Conservation (phyloP, 2,329 filamentous ascomycete genomes). For the Diplodia sapinea region DNA sequence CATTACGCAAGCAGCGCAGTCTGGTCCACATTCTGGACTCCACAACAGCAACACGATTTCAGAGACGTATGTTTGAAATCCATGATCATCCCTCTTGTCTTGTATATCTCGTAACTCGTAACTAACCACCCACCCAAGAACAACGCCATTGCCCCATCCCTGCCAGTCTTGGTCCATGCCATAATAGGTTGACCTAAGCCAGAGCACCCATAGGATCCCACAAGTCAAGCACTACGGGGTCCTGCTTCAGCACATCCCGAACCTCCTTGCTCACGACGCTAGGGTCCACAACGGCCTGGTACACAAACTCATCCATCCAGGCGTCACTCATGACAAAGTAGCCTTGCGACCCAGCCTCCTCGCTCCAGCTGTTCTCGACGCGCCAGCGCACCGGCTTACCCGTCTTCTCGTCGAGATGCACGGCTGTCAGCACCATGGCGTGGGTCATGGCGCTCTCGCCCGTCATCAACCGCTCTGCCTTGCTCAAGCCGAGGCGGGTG, state of each 20-base stretch:
- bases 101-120: not conserved
- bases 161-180: not conserved
- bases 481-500: conserved; percentile 72
- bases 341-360: conserved; percentile 71
- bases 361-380: conserved; percentile 87
- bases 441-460: conserved; percentile 87
- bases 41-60: not conserved
- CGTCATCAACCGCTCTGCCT: conserved; percentile 74
- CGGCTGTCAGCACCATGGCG: conserved; percentile 88
- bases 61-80: not conserved
- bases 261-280: conserved; percentile 65
- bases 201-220: conserved; percentile 75
- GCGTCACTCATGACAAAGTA: conserved; percentile 89
- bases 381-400: conserved; percentile 77
- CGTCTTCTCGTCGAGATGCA: conserved; percentile 67
- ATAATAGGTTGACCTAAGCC: not conserved
- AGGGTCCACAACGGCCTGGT: conserved; percentile 84
- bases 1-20: not conserved
- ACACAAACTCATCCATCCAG: conserved; percentile 71
- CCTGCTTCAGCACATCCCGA: conserved; percentile 70
- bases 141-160: not conserved
- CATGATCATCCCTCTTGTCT: not conserved
- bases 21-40: not conserved
- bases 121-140: no score
- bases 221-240: conserved; percentile 66